phyloP scores from a whole-genome alignment of 805 yeast species.

The Zygosaccharomyces pseudorouxii region DNA sequence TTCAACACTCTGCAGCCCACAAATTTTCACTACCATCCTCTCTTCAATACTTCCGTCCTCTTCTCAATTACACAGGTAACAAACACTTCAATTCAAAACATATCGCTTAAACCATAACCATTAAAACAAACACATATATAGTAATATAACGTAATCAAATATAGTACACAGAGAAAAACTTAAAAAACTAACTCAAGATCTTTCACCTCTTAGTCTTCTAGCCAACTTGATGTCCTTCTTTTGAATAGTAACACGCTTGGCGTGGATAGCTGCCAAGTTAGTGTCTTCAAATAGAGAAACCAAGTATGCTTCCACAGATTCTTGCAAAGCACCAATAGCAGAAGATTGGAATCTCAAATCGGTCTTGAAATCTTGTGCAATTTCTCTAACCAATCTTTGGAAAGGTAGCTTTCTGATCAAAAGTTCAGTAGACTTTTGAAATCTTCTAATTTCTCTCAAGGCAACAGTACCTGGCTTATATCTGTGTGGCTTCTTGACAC shows the following conservation, averaged over 20 bases:
- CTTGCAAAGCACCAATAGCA: conserved; percentile 97
- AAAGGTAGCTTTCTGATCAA: conserved; percentile 95
- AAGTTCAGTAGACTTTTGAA: conserved; percentile 93
- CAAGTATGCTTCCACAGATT: conserved; percentile 96
- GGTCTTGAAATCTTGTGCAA: conserved; percentile 90
- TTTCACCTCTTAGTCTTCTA: conserved; percentile 96
- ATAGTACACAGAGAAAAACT: conserved; percentile 10
- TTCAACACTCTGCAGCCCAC: conserved; percentile 68
- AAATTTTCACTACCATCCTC: conserved; percentile 62
- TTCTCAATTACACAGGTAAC: too few species aligned
- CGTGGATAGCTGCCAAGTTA: conserved; percentile 97
- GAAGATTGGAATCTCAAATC: conserved; percentile 95
- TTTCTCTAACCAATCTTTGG: conserved; percentile 95
- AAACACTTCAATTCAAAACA: conserved; percentile 35
- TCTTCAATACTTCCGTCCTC: conserved; percentile 25
- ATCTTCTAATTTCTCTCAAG: conserved; percentile 93
- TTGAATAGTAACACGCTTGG: conserved; percentile 97
- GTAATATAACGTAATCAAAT: conserved; percentile 11
- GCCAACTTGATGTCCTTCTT: conserved; percentile 98
- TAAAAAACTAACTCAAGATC: conserved; percentile 49
- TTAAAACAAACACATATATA: conserved; percentile 11
- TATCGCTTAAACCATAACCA: conserved; percentile 16
- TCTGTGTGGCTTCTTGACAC: conserved; percentile 94
- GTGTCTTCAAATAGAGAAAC: conserved; percentile 97
- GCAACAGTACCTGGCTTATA: conserved; percentile 98